Percentiles rank a stretch among this genome's conserved stretches.
phyloP scores from a whole-genome alignment of 805 yeast species.

The Priceomyces medius region DNA sequence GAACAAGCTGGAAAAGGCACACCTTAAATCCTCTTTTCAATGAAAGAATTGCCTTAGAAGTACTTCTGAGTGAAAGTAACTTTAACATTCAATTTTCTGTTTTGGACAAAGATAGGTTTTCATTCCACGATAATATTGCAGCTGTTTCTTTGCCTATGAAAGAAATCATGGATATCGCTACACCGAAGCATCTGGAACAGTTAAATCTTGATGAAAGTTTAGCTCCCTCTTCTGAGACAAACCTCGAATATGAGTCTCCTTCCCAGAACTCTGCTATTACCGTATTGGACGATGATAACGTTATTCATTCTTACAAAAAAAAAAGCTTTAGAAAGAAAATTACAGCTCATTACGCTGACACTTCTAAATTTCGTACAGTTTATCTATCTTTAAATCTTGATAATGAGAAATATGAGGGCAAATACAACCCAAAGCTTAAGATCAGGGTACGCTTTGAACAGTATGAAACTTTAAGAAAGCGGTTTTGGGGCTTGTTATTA shows the following conservation, averaged over 20 bases:
- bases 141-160: constrained; percentile 54
- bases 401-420: constrained; percentile 31
- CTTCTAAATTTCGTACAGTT: constrained; percentile 43
- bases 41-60: constrained; percentile 77
- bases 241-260: constrained; percentile 1
- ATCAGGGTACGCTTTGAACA: constrained; percentile 66
- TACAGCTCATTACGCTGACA: constrained; percentile 31
- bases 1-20: constrained; percentile 83
- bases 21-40: constrained; percentile 79
- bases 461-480: constrained; percentile 59
- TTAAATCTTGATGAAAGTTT: neutral
- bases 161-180: constrained; percentile 43
- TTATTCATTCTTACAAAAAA: constrained; percentile 28
- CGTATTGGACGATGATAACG: constrained; percentile 25
- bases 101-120: constrained; percentile 79
- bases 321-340: constrained; percentile 31
- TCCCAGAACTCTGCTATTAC: constrained; percentile 5
- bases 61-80: constrained; percentile 60
- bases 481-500: constrained; percentile 67
- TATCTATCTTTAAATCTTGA: constrained; percentile 34
- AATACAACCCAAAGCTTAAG: constrained; percentile 53
- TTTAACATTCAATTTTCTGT: constrained; percentile 71
- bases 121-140: constrained; percentile 84
- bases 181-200: constrained; percentile 13
- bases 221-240: neutral